Base-by-base conservation (phyloP, 352 stramenopile species). In the Pythium dissimile region DNA sequence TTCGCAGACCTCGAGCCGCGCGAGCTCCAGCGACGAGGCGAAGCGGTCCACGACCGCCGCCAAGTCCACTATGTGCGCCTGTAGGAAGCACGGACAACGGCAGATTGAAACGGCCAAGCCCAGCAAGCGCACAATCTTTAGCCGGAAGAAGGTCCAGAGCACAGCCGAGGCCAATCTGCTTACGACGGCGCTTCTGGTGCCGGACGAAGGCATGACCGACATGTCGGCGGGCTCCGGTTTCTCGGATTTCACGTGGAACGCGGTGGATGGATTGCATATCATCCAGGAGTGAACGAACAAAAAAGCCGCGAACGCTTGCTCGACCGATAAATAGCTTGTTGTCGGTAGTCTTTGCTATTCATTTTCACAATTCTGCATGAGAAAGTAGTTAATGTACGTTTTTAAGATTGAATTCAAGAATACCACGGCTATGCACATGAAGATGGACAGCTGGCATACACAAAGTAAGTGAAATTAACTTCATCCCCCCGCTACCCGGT, bases 41-140 rank as follows among this genome's bases (percentile, higher is more conserved):
- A 20, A 50, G 31, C 15, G 20, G 10, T n/a, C n/a, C 6, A 3
- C 15, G 5, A 5, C 3, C 20, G 15, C 6, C 20, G 20, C 9
- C 3, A 6, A 73, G 68, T 20, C 47, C 71, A 13, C 63, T 46
- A 8, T 73, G 11, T 77, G 73, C 30, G 47, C 60, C 5, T 80
- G 73, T 51, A 64, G 56, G 12, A 75, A 70, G 23, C 69, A 80
- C 8, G 73, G 71, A 2, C 71, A 74, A 54, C 57, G 67, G 7
- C 54, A 78, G 10, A 49, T 69, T 34, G 24, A 46, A 0, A 24
- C 28, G 11, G 26, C 56, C 32, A 66, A 67, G 28, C 20, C 51
- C 1, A 47, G 42, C 15, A 24, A 49, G 12, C 62, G 67, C 15
- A 44, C 60, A 23, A 39, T 59, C 6, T 60, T 82, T 18, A 69